Percentiles rank a stretch among this genome's conserved stretches.
These are phyloP conservation scores for Pseudogymnoascus sp. DNA, from an alignment of 2,329 filamentous ascomycete genomes.

Conservation along the genomic window DNA sequence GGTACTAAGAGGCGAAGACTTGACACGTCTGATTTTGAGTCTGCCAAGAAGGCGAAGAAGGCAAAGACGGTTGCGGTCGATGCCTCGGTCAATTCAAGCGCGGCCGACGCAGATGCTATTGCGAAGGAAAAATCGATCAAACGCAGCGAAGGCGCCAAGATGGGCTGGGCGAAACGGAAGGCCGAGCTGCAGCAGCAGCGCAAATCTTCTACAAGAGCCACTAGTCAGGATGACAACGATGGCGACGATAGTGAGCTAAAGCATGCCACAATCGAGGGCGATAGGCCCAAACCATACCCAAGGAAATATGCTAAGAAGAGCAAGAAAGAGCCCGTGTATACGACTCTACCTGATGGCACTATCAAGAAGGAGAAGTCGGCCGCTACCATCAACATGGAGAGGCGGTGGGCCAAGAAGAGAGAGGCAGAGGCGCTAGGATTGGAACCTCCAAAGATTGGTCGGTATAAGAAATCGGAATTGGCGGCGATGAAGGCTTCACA, in stretches of 20 bases:
- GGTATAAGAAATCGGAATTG: conserved; percentile 10
- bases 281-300: neutral
- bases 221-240: neutral
- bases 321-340: conserved; percentile 1
- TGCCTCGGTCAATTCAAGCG: neutral
- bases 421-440: conserved; percentile 10
- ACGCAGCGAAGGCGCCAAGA: conserved; percentile 1
- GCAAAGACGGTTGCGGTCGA: neutral
- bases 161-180: conserved; percentile 10
- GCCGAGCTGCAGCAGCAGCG: neutral
- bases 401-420: conserved; percentile 12
- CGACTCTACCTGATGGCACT: conserved; percentile 10
- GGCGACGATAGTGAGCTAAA: neutral
- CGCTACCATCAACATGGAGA: conserved; percentile 10
- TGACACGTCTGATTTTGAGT: neutral
- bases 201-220: neutral
- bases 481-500: conserved; percentile 2
- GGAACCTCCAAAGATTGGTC: conserved; percentile 12
- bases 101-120: neutral
- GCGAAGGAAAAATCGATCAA: conserved; percentile 5
- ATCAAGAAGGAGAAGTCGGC: conserved; percentile 9
- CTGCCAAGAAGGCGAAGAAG: neutral
- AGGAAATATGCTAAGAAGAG: conserved; percentile 3
- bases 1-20: neutral
- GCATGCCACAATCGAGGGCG: neutral